Evolutionary conservation across 2,329 filamentous ascomycete species (phyloP).

Genomic region (Peltaster fructicola): DNA sequence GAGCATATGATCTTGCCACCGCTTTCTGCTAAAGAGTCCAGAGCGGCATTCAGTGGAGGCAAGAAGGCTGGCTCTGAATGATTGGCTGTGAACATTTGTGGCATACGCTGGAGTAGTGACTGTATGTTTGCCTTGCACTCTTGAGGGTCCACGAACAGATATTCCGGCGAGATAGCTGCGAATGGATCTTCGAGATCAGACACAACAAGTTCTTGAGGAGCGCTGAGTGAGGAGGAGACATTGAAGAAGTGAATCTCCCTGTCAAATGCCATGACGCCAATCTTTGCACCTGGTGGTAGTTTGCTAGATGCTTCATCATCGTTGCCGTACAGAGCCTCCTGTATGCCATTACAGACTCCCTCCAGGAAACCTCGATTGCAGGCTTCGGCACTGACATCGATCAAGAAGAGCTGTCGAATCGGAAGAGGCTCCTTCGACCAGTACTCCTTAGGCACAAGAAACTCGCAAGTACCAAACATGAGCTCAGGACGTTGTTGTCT

Average conservation of each 20-base stretch:
- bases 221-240: conserved; percentile 58
- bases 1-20: conserved; percentile 89
- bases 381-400: conserved; percentile 85
- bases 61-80: conserved; percentile 81
- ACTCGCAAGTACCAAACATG: conserved; percentile 83
- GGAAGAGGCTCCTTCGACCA: conserved; percentile 90
- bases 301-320: conserved; percentile 35
- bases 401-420: conserved; percentile 72
- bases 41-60: conserved; percentile 64
- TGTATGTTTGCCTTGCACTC: conserved; percentile 77
- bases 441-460: conserved; percentile 93
- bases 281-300: conserved; percentile 63
- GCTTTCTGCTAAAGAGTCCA: conserved; percentile 68
- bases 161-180: conserved; percentile 64
- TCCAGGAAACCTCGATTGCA: conserved; percentile 81
- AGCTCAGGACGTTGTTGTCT: conserved; percentile 78
- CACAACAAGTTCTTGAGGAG: conserved; percentile 98
- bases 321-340: conserved; percentile 64
- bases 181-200: conserved; percentile 94
- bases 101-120: conserved; percentile 67
- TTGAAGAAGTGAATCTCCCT: conserved; percentile 98
- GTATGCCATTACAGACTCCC: conserved; percentile 76
- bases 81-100: conserved; percentile 74
- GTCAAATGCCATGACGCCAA: conserved; percentile 92
- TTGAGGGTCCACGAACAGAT: conserved; percentile 84